Percentiles rank a stretch among this genome's conserved stretches.
Conservation (phyloP, 2,329 filamentous ascomycete genomes). For the Hypoxylon rubiginosum region DNA sequence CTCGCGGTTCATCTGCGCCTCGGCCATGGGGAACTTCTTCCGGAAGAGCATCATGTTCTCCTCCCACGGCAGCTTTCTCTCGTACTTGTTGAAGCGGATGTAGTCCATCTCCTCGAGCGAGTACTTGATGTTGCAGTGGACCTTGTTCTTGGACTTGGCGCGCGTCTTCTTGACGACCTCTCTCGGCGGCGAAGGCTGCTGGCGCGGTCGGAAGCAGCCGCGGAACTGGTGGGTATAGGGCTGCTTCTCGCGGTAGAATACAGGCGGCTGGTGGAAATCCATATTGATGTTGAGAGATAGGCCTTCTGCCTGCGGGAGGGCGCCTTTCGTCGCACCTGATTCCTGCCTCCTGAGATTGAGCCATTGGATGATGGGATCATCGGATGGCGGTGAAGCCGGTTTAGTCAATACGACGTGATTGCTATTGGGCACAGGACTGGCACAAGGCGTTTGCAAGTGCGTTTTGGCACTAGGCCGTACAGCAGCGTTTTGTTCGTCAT, state of each 20-base stretch:
- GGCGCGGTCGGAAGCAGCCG: slow-evolving; percentile 1
- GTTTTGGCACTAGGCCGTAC: background rate
- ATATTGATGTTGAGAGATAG: slow-evolving; percentile 18
- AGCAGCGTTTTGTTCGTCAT: background rate
- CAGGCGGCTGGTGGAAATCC: slow-evolving; percentile 3
- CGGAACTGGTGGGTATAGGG: slow-evolving; percentile 13
- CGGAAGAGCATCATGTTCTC: slow-evolving; percentile 38
- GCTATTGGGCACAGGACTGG: slow-evolving; percentile 40
- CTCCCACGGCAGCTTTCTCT: slow-evolving; percentile 45
- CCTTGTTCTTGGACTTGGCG: slow-evolving; percentile 16
- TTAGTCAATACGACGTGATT: slow-evolving; percentile 24
- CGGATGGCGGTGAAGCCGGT: slow-evolving; percentile 1
- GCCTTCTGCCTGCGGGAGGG: slow-evolving; percentile 34
- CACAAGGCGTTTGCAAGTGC: slow-evolving; percentile 29
- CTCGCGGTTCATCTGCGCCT: slow-evolving; percentile 31
- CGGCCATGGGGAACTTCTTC: slow-evolving; percentile 43
- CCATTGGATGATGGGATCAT: slow-evolving; percentile 44
- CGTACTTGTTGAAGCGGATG: slow-evolving; percentile 49
- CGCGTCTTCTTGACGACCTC: slow-evolving; percentile 21
- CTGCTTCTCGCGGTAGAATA: slow-evolving; percentile 31
- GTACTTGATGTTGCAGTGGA: slow-evolving; percentile 53
- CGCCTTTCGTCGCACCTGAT: slow-evolving; percentile 28
- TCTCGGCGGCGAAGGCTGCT: slow-evolving; percentile 14
- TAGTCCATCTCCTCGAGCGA: slow-evolving; percentile 47
- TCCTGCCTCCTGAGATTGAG: slow-evolving; percentile 43